These are phyloP conservation scores for Globisporangium camurandrum DNA, from an alignment of 352 stramenopile species.

Conservation along the genomic window DNA sequence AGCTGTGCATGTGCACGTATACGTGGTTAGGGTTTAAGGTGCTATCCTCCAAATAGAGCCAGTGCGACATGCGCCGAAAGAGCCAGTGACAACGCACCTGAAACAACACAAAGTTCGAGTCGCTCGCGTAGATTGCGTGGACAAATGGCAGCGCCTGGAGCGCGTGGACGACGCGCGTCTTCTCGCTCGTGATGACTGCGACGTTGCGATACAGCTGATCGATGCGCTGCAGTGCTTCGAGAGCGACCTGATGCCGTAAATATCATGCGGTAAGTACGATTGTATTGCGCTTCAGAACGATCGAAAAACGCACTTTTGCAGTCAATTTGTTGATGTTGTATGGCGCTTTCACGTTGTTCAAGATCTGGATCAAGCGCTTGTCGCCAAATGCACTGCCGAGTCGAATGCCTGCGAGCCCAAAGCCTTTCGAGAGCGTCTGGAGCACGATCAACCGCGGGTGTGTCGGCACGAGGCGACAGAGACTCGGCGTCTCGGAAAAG, in stretches of 20 bases:
- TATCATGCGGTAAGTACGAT: not conserved
- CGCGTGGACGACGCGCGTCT: slow-evolving; percentile 64
- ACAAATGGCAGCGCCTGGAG: slow-evolving; percentile 91
- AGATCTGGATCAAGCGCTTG: slow-evolving; percentile 92
- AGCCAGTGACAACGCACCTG: slow-evolving; percentile 66
- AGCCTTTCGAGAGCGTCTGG: slow-evolving; percentile 97
- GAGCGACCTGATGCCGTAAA: slow-evolving; percentile 25
- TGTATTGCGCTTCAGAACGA: not conserved
- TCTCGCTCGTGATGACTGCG: slow-evolving; percentile 74
- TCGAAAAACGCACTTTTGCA: slow-evolving; percentile 35
- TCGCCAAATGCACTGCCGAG: slow-evolving; percentile 89
- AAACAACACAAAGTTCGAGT: slow-evolving; percentile 98
- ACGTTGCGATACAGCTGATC: slow-evolving; percentile 55
- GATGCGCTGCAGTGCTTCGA: slow-evolving; percentile 56
- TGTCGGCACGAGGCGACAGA: slow-evolving; percentile 87
- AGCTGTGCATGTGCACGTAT: slow-evolving; percentile 31
- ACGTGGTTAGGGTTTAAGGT: too few species aligned
- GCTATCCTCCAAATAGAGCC: not conserved
- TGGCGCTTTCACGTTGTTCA: slow-evolving; percentile 99
- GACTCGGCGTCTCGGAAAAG: slow-evolving; percentile 79
- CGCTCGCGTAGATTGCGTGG: slow-evolving; percentile 88
- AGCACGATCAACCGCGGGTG: slow-evolving; percentile 95
- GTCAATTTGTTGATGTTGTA: slow-evolving; percentile 99
- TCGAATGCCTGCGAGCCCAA: slow-evolving; percentile 95
- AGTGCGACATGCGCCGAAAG: not conserved